Percentiles rank a stretch among this genome's conserved stretches.
phyloP scores from a whole-genome alignment of 805 yeast genomes.

The Cyberlindnera mycetangii region DNA sequence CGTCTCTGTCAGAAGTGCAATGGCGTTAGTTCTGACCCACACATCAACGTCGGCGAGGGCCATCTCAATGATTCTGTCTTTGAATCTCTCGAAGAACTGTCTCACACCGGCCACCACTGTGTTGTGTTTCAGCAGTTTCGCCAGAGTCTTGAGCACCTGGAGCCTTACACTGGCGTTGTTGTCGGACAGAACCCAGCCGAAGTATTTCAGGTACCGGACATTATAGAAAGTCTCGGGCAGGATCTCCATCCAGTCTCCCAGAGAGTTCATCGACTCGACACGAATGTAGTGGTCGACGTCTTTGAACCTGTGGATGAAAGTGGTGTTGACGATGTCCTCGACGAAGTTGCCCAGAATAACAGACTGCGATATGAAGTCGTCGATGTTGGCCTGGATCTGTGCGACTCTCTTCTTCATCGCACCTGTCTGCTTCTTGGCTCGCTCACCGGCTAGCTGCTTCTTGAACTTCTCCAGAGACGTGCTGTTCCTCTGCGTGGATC shows the following conservation, averaged over 20 bases:
- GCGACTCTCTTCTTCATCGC: conserved; percentile 41
- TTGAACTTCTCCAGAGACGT: conserved; percentile 37
- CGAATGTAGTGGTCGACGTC: conserved; percentile 75
- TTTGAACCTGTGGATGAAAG: conserved; percentile 74
- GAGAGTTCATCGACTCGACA: conserved; percentile 57
- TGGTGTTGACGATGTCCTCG: conserved; percentile 61
- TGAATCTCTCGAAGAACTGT: conserved; percentile 76
- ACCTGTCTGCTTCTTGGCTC: conserved; percentile 33
- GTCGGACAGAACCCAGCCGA: conserved; percentile 87
- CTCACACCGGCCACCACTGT: conserved; percentile 60
- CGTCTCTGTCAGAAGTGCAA: conserved; percentile 52
- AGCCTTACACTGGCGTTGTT: conserved; percentile 54
- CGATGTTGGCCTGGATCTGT: conserved; percentile 42
- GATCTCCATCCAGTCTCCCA: conserved; percentile 70
- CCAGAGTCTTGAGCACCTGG: conserved; percentile 58
- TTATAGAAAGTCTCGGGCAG: conserved; percentile 72
- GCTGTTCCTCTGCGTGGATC: conserved; percentile 37
- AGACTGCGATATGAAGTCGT: conserved; percentile 44
- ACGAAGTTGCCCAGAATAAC: conserved; percentile 53
- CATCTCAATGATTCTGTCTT: conserved; percentile 62
- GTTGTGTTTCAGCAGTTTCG: conserved; percentile 44
- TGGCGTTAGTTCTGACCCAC: conserved; percentile 50
- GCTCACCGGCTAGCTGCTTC: conserved; percentile 35
- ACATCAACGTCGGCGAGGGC: conserved; percentile 53
- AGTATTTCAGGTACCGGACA: conserved; percentile 66